phyloP scores from a whole-genome alignment of 176 grass and related monocot species.

The Areca catechu region DNA sequence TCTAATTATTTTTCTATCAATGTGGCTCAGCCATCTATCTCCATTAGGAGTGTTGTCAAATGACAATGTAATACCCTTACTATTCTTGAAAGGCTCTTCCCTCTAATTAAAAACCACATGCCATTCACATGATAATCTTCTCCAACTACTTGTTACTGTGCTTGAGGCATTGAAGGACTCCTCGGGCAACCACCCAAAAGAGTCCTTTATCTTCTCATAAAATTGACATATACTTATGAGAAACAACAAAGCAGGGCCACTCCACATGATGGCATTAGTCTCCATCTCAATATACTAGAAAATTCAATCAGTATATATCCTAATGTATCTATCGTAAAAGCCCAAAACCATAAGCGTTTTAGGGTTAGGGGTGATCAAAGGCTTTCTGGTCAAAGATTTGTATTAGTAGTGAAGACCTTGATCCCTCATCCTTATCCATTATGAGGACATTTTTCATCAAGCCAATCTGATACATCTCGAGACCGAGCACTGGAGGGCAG shows the following conservation, averaged over 20 bases:
- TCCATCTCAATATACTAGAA: slow-evolving; percentile 55
- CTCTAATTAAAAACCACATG: too few relatives aligned
- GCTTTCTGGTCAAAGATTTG: slow-evolving; percentile 26
- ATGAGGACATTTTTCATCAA: slow-evolving; percentile 54
- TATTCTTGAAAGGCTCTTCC: too few relatives aligned
- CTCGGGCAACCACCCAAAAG: slow-evolving; percentile 58
- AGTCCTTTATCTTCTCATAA: slow-evolving; percentile 93
- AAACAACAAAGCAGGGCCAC: slow-evolving; percentile 74
- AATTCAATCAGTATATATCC: slow-evolving; percentile 68
- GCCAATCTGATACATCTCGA: slow-evolving; percentile 65
- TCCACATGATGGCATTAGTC: slow-evolving; percentile 84
- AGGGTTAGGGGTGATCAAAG: slow-evolving; percentile 44
- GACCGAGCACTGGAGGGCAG: slow-evolving; percentile 42
- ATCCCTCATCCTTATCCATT: slow-evolving; percentile 57
- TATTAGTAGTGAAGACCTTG: slow-evolving; percentile 57
- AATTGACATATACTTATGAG: slow-evolving; percentile 87
- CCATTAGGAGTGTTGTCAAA: too few relatives aligned
- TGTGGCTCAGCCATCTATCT: too few relatives aligned
- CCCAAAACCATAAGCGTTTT: slow-evolving; percentile 86
- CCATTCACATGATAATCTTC: too few relatives aligned
- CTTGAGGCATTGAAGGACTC: slow-evolving; percentile 64
- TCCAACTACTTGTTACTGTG: slow-evolving; percentile 25
- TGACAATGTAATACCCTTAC: too few relatives aligned
- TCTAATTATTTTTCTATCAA: too few relatives aligned
- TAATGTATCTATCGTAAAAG: slow-evolving; percentile 61